phyloP scores from a whole-genome alignment of 805 yeast species.

The Kodamaea lidongshanica region DNA sequence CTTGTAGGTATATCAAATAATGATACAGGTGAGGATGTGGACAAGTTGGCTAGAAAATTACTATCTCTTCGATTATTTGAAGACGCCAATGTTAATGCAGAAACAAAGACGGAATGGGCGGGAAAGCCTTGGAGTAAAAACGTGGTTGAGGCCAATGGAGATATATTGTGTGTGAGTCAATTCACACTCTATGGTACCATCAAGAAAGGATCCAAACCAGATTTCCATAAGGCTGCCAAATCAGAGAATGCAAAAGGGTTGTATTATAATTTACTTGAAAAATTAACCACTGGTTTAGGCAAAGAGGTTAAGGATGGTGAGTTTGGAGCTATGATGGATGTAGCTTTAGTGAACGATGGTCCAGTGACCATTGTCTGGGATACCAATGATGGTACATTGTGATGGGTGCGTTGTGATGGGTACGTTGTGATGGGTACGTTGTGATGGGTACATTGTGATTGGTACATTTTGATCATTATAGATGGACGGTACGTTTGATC shows the following conservation, averaged over 20 bases:
- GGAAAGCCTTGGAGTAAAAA: constrained; percentile 71
- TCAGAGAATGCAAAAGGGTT: constrained; percentile 51
- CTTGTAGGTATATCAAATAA: constrained; percentile 78
- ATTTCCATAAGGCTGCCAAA: constrained; percentile 86
- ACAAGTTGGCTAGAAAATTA: constrained; percentile 61
- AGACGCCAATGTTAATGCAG: constrained; percentile 41
- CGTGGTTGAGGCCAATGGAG: constrained; percentile 53
- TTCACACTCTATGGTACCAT: constrained; percentile 84
- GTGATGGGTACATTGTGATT: no score
- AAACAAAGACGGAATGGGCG: constrained; percentile 38
- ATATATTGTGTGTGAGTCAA: constrained; percentile 83
- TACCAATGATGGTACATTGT: constrained; percentile 39
- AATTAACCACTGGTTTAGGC: constrained; percentile 49
- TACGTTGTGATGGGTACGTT: no score
- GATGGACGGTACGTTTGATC: no score
- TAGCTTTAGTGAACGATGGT: constrained; percentile 80
- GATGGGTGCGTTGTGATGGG: no score
- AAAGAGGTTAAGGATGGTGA: constrained; percentile 76
- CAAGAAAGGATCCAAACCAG: constrained; percentile 91
- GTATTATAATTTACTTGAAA: constrained; percentile 48
- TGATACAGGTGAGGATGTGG: constrained; percentile 72
- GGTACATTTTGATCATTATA: no score
- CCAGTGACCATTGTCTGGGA: constrained; percentile 87
- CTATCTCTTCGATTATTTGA: constrained; percentile 68
- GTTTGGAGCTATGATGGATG: constrained; percentile 98